Evolutionary conservation across 1,139 yeast species (phyloP), one percentile per base, ranked within the genome.

Genomic region (Zhuliangozyma parablackwelliae): DNA sequence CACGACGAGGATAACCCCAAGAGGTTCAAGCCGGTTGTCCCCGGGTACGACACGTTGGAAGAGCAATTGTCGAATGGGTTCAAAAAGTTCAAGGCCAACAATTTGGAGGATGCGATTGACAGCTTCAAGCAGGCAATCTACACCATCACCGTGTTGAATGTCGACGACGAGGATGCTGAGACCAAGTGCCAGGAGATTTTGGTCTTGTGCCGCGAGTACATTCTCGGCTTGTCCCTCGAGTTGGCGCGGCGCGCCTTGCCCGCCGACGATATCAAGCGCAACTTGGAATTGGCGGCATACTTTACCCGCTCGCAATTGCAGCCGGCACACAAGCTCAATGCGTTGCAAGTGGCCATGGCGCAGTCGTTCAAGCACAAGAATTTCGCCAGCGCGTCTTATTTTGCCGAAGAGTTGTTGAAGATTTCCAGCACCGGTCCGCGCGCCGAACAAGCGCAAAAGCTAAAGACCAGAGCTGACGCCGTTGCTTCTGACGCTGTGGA

Each of bases 281-380:
- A 87, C 56, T 73, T 94, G 54, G 98, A 92, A 61, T 72, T 94
- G 49, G 97, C 97, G 6, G 95, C 97, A 1, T 92, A 90, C 63
- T 94, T 94, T 69, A 88, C 98, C 12, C 80, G 80, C 56, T 82
- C 90, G 29, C 78, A 82, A 49, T 75, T 94, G 50, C 89, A 86
- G 49, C 81, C 86, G 32, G 82, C 83, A 6, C 98, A 94, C 61
- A 79, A 82, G 45, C 76, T 84, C 38, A 83, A 89, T 55, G 97
- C 98, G 9, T 72, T 89, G 51, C 94, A 88, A 59, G 96, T 89
- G 42, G 98, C 99, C 29, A 86, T 92, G 95, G 80, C 86, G 35
- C 95, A 87, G 65, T 80, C 94, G 28, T 88, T 86, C 72, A 86
- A 85, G 56, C 73, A 83, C 58, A 89, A 89, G 61, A 92, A 94